phyloP scores from a whole-genome alignment of 768 basidiomycete species.

The Boletus sensibilis region DNA sequence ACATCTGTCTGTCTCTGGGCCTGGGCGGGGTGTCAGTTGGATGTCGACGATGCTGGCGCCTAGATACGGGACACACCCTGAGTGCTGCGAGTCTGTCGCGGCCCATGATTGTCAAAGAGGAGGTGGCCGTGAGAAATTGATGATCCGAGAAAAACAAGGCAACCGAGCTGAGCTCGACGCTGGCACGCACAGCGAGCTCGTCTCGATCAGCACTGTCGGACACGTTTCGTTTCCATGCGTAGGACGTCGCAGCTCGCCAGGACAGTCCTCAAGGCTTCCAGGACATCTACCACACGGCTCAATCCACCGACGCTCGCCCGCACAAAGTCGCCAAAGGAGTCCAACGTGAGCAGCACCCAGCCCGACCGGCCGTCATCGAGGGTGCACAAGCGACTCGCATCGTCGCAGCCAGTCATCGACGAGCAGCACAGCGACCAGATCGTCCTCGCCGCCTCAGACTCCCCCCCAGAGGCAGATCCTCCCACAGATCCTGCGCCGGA shows the following conservation, averaged over 20 bases:
- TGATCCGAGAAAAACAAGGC: neutral
- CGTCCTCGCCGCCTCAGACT: conserved; percentile 15
- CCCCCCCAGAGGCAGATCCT: conserved; percentile 27
- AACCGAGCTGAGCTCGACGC: neutral
- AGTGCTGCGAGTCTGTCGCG: conserved; percentile 78
- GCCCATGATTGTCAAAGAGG: conserved; percentile 42
- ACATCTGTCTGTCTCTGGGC: conserved; percentile 50
- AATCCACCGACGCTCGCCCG: conserved; percentile 19
- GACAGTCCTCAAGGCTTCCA: conserved; percentile 54
- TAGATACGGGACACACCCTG: conserved; percentile 60
- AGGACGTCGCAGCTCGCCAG: conserved; percentile 69
- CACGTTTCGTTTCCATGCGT: conserved; percentile 66
- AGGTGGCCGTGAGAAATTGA: conserved; percentile 14
- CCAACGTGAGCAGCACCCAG: conserved; percentile 6
- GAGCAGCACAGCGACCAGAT: conserved; percentile 14
- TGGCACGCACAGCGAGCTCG: conserved; percentile 5
- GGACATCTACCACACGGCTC: conserved; percentile 1
- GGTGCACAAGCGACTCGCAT: conserved; percentile 26
- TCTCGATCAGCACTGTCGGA: conserved; percentile 43
- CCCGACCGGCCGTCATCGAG: conserved; percentile 13
- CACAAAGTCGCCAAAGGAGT: conserved; percentile 24
- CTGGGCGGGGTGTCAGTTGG: conserved; percentile 37
- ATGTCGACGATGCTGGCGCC: conserved; percentile 38
- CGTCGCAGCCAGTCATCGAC: conserved; percentile 19
- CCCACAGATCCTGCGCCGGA: conserved; percentile 22